Conservation (phyloP, 768 basidiomycete genomes). For the Psilocybe sp. region DNA sequence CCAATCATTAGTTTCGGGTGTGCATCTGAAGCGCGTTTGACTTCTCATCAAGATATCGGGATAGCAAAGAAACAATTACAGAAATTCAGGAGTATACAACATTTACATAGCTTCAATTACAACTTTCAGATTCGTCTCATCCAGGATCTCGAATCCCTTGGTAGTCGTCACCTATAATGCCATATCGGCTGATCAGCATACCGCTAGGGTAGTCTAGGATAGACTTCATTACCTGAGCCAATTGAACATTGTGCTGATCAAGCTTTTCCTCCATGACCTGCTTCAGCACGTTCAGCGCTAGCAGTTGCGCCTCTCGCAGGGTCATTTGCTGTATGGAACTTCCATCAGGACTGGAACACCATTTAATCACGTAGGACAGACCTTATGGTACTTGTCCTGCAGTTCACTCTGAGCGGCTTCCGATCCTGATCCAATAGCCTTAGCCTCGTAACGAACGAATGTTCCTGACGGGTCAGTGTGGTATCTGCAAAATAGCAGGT, state of each 20-base stretch:
- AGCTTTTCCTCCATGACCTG: slow-evolving; percentile 99
- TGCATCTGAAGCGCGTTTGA: no score
- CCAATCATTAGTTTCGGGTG: not conserved
- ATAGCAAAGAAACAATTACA: slow-evolving; percentile 15
- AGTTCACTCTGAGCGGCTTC: slow-evolving; percentile 97
- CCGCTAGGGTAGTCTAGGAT: not conserved
- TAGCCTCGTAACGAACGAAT: slow-evolving; percentile 94
- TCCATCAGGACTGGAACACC: not conserved
- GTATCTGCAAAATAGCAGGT: slow-evolving; percentile 50
- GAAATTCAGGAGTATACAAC: slow-evolving; percentile 13
- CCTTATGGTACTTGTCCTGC: slow-evolving; percentile 96
- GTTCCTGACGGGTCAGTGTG: slow-evolving; percentile 99
- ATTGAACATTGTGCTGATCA: slow-evolving; percentile 97
- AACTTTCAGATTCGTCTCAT: slow-evolving; percentile 76
- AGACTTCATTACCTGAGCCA: slow-evolving; percentile 71
- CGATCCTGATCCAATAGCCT: slow-evolving; percentile 97
- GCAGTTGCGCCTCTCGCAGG: slow-evolving; percentile 79
- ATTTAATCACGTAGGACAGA: slow-evolving; percentile 26
- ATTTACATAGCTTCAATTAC: slow-evolving; percentile 82
- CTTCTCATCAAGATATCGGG: not conserved
- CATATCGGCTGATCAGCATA: slow-evolving; percentile 3
- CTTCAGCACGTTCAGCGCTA: slow-evolving; percentile 89
- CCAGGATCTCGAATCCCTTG: slow-evolving; percentile 87
- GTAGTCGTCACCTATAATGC: slow-evolving; percentile 65
- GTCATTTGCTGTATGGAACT: slow-evolving; percentile 75